Evolutionary conservation across 2,329 filamentous ascomycete genomes (phyloP).

Genomic region (Teratosphaeria destructans): DNA sequence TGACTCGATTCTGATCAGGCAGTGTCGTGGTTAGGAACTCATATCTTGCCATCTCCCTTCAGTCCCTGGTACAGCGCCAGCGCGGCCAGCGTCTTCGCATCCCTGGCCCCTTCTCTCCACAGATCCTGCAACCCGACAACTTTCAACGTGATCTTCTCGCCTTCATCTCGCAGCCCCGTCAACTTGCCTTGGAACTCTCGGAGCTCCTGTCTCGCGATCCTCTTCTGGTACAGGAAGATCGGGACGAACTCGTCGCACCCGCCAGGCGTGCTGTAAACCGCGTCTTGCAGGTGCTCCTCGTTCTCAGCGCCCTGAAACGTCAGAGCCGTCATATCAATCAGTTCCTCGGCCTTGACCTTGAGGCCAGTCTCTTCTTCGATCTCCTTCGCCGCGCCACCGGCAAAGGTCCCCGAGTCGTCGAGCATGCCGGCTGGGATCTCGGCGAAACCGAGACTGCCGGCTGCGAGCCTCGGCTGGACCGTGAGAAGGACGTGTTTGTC

Average conservation of each 20-base stretch:
- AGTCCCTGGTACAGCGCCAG: constrained; percentile 46
- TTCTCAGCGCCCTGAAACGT: constrained; percentile 25
- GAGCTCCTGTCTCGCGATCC: constrained; percentile 38
- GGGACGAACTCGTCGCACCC: constrained; percentile 51
- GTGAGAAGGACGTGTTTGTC: constrained; percentile 45
- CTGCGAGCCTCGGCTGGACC: constrained; percentile 47
- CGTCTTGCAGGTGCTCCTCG: constrained; percentile 35
- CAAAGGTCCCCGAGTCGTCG: constrained; percentile 44
- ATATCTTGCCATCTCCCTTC: constrained; percentile 37
- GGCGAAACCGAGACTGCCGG: constrained; percentile 42
- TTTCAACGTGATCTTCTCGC: constrained; percentile 50
- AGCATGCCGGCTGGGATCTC: constrained; percentile 54
- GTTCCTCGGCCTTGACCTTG: constrained; percentile 37
- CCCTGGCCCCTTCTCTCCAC: constrained; percentile 45
- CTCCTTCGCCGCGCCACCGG: constrained; percentile 46
- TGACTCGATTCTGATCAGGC: too few species aligned
- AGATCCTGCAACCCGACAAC: constrained; percentile 40
- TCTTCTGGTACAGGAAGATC: constrained; percentile 45
- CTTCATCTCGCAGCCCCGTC: constrained; percentile 44
- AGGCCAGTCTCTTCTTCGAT: constrained; percentile 48
- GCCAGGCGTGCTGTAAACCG: constrained; percentile 45
- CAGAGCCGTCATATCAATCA: constrained; percentile 45
- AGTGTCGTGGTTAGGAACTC: not conserved
- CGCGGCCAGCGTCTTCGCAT: constrained; percentile 47
- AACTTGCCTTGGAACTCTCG: constrained; percentile 41